phyloP scores from a whole-genome alignment of 768 basidiomycete species.

The Myochromella boudieri region DNA sequence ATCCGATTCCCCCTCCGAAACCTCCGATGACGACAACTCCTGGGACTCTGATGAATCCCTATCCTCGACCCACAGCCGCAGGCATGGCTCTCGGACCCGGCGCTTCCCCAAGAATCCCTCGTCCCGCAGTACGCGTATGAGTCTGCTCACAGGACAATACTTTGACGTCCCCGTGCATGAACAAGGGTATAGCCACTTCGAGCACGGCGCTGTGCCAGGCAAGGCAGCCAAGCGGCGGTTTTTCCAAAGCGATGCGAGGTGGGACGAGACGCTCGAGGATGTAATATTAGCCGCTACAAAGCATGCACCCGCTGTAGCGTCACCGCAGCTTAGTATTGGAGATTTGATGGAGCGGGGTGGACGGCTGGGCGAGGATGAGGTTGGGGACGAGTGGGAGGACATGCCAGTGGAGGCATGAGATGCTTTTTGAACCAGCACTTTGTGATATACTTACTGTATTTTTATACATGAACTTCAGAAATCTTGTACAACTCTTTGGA shows the following conservation, averaged over 20 bases:
- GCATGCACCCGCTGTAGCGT: slow-evolving; percentile 12
- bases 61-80: slow-evolving; percentile 23
- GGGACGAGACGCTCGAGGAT: slow-evolving; percentile 32
- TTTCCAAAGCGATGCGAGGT: slow-evolving; percentile 49
- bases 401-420: slow-evolving; percentile 22
- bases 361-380: slow-evolving; percentile 15
- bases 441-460: slow-evolving; percentile 14
- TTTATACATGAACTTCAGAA: slow-evolving; percentile 19
- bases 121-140: slow-evolving; percentile 63
- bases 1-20: slow-evolving; percentile 44
- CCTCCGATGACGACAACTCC: slow-evolving; percentile 43
- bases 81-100: slow-evolving; percentile 30
- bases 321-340: slow-evolving; percentile 13
- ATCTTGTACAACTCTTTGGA: slow-evolving; percentile 20
- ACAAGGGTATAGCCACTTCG: slow-evolving; percentile 42
- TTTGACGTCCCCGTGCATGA: slow-evolving; percentile 50
- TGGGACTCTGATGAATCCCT: slow-evolving; percentile 38
- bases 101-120: slow-evolving; percentile 17
- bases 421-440: background rate
- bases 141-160: slow-evolving; percentile 62
- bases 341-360: slow-evolving; percentile 28
- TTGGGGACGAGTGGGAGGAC: slow-evolving; percentile 29
- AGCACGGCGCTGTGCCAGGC: slow-evolving; percentile 36
- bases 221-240: slow-evolving; percentile 50
- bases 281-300: slow-evolving; percentile 20